Evolutionary conservation across 352 stramenopile genomes (phyloP), one percentile per base, ranked within the genome.

Genomic region (Pythium chondricola): DNA sequence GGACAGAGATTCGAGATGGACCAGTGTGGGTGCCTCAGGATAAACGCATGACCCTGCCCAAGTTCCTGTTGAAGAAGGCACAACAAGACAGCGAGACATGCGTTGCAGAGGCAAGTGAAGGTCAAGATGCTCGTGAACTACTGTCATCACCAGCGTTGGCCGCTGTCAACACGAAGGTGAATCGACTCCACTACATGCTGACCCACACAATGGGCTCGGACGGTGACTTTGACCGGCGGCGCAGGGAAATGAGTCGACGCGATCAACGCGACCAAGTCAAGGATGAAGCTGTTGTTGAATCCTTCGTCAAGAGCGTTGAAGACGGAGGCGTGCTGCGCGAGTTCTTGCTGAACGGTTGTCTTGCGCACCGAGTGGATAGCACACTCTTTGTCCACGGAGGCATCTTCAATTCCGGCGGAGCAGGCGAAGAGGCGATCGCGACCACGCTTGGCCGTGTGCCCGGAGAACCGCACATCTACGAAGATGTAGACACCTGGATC

Each of bases 321-420:
- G 45, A 70, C 1, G 77, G 80, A 37, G 91, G 91, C 10, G 75
- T 86, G 10, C 37, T 97, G 13, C 74, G 74, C 27, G 70, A 96
- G 57, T 97, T 95, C 63, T 65, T 97, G 29, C 41, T 85, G 43
- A 56, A 79, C 18, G 85, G 85, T 9, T 67, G 68, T 21, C 72
- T 97, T 16, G 88, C 81, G 29, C 90, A 83, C 40, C 61, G 92
- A 31, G 51, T 77, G 4, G 77, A 91, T 35, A 71, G 85, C 43
- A 97, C 88, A 46, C 69, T 97, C n/a, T 97, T 97, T 75, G 82
- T 96, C 33, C 91, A 97, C 47, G 91, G 91, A 26, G 91, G 88
- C 1, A 80, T 97, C 47, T 77, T 93, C 29, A 75, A 60, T 21
- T 43, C 33, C n/a, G 33, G 25, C 10, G 44, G 31, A 18, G 58